Evolutionary conservation across 2,329 filamentous ascomycete species (phyloP).

Genomic region (Colletotrichum zoysiae): DNA sequence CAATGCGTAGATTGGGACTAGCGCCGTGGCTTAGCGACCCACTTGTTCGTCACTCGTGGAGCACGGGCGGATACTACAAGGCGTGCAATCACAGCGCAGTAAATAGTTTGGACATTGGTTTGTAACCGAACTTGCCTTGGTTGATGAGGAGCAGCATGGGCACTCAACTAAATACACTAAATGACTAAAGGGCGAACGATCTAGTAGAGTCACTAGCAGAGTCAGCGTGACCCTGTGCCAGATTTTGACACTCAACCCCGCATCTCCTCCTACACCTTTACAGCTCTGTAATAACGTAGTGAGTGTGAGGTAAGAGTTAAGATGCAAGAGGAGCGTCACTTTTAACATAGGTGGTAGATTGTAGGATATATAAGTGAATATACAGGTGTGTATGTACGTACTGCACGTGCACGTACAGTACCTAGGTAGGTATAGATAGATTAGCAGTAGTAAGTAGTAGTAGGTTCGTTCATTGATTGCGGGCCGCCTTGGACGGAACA

Average conservation of each 20-base stretch:
- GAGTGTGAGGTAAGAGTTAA: not conserved
- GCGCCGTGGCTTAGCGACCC: constrained; percentile 39
- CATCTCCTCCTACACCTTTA: not conserved
- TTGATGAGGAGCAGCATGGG: constrained; percentile 6
- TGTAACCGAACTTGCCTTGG: too few species aligned
- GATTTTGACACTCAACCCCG: not conserved
- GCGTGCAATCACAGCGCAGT: not conserved
- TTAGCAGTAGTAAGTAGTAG: too few species aligned
- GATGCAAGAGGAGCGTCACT: not conserved
- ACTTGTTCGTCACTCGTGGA: constrained; percentile 22
- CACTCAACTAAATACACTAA: not conserved
- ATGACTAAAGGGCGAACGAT: not conserved
- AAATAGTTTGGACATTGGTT: not conserved
- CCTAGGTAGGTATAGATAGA: too few species aligned
- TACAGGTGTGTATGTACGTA: too few species aligned
- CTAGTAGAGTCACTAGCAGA: not conserved
- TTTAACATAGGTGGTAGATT: too few species aligned
- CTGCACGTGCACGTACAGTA: too few species aligned
- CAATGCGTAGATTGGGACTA: constrained; percentile 24
- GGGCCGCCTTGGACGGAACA: too few species aligned
- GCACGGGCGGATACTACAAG: not conserved
- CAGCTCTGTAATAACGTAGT: not conserved
- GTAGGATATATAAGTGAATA: too few species aligned
- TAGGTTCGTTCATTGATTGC: too few species aligned
- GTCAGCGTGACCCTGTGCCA: not conserved